Evolutionary conservation across 257 asterid genomes (phyloP), one percentile per base, ranked within the genome.

Genomic region (Salvia rosmarinus): DNA sequence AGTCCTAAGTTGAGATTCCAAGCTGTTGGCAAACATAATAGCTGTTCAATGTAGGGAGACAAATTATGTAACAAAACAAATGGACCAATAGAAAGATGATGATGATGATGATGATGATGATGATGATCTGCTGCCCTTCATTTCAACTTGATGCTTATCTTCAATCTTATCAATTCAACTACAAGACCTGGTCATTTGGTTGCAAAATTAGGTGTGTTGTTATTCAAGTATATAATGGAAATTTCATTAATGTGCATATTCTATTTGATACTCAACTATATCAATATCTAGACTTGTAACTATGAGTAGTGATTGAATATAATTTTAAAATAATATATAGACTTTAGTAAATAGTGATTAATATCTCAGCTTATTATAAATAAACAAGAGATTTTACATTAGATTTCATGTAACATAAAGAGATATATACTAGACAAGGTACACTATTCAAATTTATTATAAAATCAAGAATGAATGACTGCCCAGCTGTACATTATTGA

Each of bases 11-110:
- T 39, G 25, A 60, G n/a, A 58, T 14, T 42, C 12, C 25, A 46
- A 64, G 42, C 13, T 68, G 79, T 39, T 51, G 70, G 70, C 79
- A 72, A 68, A 35, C 50, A 63, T 43, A 43, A 8, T 16, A 25
- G 60, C 68, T 70, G 80, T 79, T 79, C 4, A 70, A 32, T 75
- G 71, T 43, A 20, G 75, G 80, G 78, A 66, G 83, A 79, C 83
- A 78, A 39, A 64, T 37, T 3, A 40, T 32, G 79, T 39, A 32
- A 72, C 7, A 44, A 11, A 66, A 65, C 43, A 55, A 6, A 47
- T 64, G 71, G 75, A 75, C 72, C 71, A 66, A 75, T 50, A 56
- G 8, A 35, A 17, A 50, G 21, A 28, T 50, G 44, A 32, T 60
- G 52, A 35, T 61, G 28, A 62, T 4, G 44, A 58, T 64, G 73